Evolutionary conservation across 2,329 filamentous ascomycete genomes (phyloP).

Genomic region (Cryphonectria naterciae): DNA sequence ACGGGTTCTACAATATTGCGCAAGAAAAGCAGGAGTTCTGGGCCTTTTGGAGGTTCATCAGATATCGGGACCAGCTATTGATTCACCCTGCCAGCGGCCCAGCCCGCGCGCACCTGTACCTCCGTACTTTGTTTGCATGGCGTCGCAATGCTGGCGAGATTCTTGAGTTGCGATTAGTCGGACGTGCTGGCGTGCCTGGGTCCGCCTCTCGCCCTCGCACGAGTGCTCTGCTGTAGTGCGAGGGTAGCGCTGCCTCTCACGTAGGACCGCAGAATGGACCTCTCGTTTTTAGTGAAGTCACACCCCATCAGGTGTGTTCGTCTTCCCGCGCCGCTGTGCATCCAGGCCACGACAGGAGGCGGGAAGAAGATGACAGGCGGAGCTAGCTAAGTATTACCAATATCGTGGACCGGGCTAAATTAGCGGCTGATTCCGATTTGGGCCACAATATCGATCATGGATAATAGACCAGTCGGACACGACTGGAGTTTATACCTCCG

Average conservation of each 20-base stretch:
- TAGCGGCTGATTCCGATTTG: slow-evolving; percentile 2
- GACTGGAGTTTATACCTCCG: slow-evolving; percentile 1
- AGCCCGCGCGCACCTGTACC: neutral
- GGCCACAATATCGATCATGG: neutral
- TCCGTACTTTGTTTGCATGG: neutral
- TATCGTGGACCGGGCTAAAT: slow-evolving; percentile 11
- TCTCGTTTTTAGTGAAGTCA: neutral
- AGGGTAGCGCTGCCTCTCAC: neutral
- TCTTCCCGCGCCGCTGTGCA: slow-evolving; percentile 6
- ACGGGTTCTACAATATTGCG: neutral
- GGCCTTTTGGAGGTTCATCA: neutral
- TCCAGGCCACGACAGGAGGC: slow-evolving; percentile 3
- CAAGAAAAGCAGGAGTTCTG: neutral
- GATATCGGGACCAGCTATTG: neutral
- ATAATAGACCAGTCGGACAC: neutral
- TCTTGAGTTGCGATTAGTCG: neutral
- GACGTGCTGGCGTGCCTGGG: neutral
- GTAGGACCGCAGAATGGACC: neutral
- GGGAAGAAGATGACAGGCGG: slow-evolving; percentile 8
- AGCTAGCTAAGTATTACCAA: slow-evolving; percentile 6
- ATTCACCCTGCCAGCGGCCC: neutral
- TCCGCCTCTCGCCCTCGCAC: neutral
- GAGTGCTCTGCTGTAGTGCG: neutral
- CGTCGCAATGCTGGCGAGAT: neutral
- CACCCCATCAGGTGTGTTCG: neutral